These are phyloP conservation scores for Salvia hispanica DNA, from an alignment of 257 asterid genomes.

Conservation along the genomic window DNA sequence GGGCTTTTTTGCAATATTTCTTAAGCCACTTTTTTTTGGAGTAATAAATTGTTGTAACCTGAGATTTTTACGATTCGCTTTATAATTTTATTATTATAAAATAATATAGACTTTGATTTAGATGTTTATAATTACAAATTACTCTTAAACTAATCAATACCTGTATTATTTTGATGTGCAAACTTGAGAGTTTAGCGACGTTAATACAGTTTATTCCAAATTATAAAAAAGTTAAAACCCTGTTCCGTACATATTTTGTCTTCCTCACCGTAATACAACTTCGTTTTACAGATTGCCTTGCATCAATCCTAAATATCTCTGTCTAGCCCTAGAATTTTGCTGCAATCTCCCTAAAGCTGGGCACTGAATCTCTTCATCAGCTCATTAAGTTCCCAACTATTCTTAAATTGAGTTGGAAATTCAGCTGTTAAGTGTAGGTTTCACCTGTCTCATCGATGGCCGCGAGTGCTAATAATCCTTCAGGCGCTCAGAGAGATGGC, in stretches of 20 bases:
- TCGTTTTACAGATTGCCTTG: constrained; percentile 14
- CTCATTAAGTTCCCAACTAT: not conserved
- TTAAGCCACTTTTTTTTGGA: no score
- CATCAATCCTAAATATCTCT: not conserved
- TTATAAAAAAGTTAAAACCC: not conserved
- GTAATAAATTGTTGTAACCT: no score
- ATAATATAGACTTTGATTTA: no score
- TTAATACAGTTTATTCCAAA: no score
- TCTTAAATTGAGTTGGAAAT: constrained; percentile 15
- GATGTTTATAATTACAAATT: no score
- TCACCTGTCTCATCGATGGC: constrained; percentile 31
- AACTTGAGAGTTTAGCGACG: no score
- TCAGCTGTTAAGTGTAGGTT: constrained; percentile 8
- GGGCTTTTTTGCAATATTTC: no score
- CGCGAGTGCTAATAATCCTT: constrained; percentile 62
- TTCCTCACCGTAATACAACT: constrained; percentile 5
- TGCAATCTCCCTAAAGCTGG: not conserved
- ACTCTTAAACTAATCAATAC: no score
- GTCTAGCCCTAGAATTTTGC: not conserved
- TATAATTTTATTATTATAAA: no score
- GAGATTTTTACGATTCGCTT: no score
- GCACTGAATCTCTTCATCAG: not conserved
- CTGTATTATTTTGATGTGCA: no score
- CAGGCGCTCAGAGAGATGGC: constrained; percentile 49
- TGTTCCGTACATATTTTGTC: constrained; percentile 36